phyloP scores from a whole-genome alignment of 371 early-diverging fungal genomes.

The Entomophthora muscae region DNA sequence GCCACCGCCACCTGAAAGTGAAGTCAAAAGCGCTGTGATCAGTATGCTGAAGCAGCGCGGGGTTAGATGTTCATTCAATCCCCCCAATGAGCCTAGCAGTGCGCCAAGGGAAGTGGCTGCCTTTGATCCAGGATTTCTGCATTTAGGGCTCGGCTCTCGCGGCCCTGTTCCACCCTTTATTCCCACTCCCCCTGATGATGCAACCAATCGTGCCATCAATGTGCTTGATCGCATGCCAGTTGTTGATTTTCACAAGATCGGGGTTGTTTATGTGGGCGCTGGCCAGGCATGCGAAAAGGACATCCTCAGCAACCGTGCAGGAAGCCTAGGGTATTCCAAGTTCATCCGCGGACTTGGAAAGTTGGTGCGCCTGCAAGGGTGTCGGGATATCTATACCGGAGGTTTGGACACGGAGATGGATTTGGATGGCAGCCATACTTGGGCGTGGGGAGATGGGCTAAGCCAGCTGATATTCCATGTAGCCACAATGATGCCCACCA shows the following conservation, averaged over 20 bases:
- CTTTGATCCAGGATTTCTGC: conserved; percentile 41
- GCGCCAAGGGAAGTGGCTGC: conserved; percentile 18
- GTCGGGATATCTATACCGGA: conserved; percentile 57
- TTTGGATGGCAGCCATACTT: conserved; percentile 67
- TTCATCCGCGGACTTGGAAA: conserved; percentile 68
- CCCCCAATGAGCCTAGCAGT: conserved; percentile 11
- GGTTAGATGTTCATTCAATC: not conserved
- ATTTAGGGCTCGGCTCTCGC: conserved; percentile 22
- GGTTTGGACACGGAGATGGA: conserved; percentile 73
- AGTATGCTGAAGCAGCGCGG: not conserved
- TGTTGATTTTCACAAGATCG: conserved; percentile 88
- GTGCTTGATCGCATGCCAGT: conserved; percentile 77
- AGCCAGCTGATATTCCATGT: conserved; percentile 81
- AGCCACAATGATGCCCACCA: conserved; percentile 85
- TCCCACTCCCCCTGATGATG: conserved; percentile 57
- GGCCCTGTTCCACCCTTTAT: conserved; percentile 34
- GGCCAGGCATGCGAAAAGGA: conserved; percentile 64
- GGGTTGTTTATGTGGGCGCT: conserved; percentile 76
- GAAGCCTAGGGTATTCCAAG: conserved; percentile 64
- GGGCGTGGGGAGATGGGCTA: conserved; percentile 72
- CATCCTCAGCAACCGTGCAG: conserved; percentile 68
- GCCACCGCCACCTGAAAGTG: not conserved
- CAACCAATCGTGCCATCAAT: conserved; percentile 48
- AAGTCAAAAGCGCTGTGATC: not conserved
- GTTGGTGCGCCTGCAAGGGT: conserved; percentile 42